Base-by-base conservation (phyloP, 2,329 filamentous ascomycete species). In the Colletotrichum navitas region DNA sequence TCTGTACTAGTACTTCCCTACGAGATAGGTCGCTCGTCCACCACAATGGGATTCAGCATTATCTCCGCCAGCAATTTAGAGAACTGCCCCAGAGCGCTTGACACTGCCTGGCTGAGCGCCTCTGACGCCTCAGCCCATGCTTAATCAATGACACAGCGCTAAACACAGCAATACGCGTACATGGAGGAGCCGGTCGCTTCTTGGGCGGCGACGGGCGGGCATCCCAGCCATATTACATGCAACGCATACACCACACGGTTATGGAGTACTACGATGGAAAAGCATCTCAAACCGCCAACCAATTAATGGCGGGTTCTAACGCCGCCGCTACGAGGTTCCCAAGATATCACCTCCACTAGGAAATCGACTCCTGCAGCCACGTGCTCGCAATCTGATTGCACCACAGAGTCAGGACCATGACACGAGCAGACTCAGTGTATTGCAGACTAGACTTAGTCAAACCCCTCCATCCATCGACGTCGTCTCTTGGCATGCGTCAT, bases 401-500 rank as follows among this genome's bases (percentile, higher is more conserved):
- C 52, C 34, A 59, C 51, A 39, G 10, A 29, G 14, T 29, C 34
- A 71, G 39, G 52, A 58, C 24, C 54, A 66, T 41, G 39, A 52
- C 26, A 43, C n/a, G 16, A 52, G 18, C 36, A 41, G 29, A 51
- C 47, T 61, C 56, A 61, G 62, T 34, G 47, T 56, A 14, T 18
- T 18, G 52, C 52, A n/a, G 52, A 54, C 26, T 36, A 14, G 11
- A 39, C 36, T 39, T n/a, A 34, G 51, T 18, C 45, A 41, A 45
- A 36, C 18, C 43, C n/a, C 43, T n/a, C 32, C 58, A 49, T 32
- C 41, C 32, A 24, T 55, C 12, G 12, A 24, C n/a, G 3, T 10
- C 18, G 7, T 26, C 10, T 59, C 68, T 71, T 68, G 68, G 68
- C 65, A 54, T 68, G 45, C 68, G 68, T 71, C 68, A 71, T 68